Evolutionary conservation across 2,329 filamentous ascomycete species (phyloP), one percentile per base, ranked within the genome.

Genomic region (Cladophialophora chaetospira): DNA sequence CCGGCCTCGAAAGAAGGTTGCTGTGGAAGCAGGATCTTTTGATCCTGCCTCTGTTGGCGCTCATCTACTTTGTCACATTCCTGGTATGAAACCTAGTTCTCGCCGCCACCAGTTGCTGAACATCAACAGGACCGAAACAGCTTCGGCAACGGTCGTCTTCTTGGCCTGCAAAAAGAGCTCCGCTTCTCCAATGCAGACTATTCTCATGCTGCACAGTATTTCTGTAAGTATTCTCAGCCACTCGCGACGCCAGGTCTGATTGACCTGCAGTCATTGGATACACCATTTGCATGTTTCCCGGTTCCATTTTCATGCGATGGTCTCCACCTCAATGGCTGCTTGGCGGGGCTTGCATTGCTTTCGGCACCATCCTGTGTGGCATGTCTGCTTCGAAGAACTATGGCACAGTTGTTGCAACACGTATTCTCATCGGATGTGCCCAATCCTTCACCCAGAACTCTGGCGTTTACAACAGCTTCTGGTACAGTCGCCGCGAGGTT

Each of bases 21-120:
- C 2, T 44, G 23, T 28, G 42, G 42, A 44, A 44, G 13, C 42
- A 44, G 26, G 42, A 44, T 13, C 42, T 44, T 9, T 13, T 44
- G 23, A 44, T 44, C n/a, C 23, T 44, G n/a, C 42, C 42, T 44
- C 42, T 44, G 11, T 23, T 44, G 42, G 40, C 42, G 23, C 42
- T 44, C 19, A 44, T 44, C 4, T 44, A 44, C 23, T 44, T 44
- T 13, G 42, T 44, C 19, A 44, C 42, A 13, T 44, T 44, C 6
- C 42, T 44, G 42, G 42, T 44, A 44, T 10, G 19, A n/a, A 15
- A 1, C 21, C 19, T 15, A 4, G 15, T 26, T 44, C 2, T 8
- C 13, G 11, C 5, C 9, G 23, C 42, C 26, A 3, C 9, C 23
- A 15, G 13, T 15, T 15, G 26, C 42, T 44, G 42, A 44, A 11